Conservation (phyloP, 805 yeast genomes). For the Pichia cephalocereana region DNA sequence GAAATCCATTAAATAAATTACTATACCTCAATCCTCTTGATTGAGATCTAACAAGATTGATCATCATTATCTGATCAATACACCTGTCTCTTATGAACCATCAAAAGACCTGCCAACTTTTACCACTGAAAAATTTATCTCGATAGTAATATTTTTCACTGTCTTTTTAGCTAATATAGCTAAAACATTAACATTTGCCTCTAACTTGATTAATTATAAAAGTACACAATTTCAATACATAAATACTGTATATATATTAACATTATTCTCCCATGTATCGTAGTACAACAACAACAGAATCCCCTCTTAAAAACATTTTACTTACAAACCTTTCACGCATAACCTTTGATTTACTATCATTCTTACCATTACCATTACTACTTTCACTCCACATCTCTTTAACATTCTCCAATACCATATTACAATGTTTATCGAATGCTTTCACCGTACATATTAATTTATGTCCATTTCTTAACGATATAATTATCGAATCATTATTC, state of each 20-base stretch:
- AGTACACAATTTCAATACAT: no score
- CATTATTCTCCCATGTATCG: slow-evolving; percentile 11
- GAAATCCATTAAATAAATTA: not conserved
- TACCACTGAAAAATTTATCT: no score
- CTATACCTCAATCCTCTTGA: not conserved
- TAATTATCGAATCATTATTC: slow-evolving; percentile 56
- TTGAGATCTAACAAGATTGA: not conserved
- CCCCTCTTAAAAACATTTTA: slow-evolving; percentile 91
- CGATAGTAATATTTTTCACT: no score
- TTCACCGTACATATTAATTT: slow-evolving; percentile 83
- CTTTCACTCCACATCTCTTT: slow-evolving; percentile 56
- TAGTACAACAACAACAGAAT: slow-evolving; percentile 79
- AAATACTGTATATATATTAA: no score
- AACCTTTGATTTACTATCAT: slow-evolving; percentile 33
- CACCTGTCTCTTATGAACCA: no score
- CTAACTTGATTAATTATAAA: no score
- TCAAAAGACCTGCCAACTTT: no score
- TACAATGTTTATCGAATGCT: slow-evolving; percentile 94
- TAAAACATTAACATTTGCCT: no score
- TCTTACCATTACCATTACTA: not conserved
- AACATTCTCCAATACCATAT: slow-evolving; percentile 85
- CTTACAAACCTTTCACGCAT: slow-evolving; percentile 68
- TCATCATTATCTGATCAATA: not conserved
- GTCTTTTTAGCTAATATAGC: no score
- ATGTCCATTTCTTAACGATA: slow-evolving; percentile 88